A percentile compares a stretch with the other conserved stretches of the same genome.
phyloP scores from a whole-genome alignment of 345 rosid genomes.

The Draba incana region DNA sequence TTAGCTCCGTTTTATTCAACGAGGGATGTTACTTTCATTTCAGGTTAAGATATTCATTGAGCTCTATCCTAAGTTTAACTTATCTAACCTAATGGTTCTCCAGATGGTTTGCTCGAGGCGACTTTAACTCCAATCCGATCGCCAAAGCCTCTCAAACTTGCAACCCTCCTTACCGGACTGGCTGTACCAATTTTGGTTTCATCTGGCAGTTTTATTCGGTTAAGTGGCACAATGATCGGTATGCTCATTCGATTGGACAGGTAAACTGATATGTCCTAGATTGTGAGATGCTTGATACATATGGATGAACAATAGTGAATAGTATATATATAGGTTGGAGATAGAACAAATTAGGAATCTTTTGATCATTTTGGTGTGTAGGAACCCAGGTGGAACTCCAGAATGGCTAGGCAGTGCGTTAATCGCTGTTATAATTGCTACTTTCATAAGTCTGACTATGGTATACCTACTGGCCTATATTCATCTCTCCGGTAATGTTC shows the following conservation, averaged over 20 bases:
- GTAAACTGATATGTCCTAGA: slow-evolving; percentile 44
- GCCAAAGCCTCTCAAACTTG: slow-evolving; percentile 93
- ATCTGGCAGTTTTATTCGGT: slow-evolving; percentile 66
- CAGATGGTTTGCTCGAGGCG: slow-evolving; percentile 97
- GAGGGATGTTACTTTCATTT: slow-evolving; percentile 11
- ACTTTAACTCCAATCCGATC: slow-evolving; percentile 79
- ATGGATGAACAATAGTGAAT: neutral
- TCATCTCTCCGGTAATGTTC: slow-evolving; percentile 76
- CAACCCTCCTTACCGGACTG: slow-evolving; percentile 75
- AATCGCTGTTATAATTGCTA: slow-evolving; percentile 63
- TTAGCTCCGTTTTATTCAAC: slow-evolving; percentile 7
- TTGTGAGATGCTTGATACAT: slow-evolving; percentile 23
- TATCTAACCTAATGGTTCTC: slow-evolving; percentile 29
- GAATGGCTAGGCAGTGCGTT: slow-evolving; percentile 80
- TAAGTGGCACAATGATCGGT: slow-evolving; percentile 56
- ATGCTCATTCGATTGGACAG: slow-evolving; percentile 75
- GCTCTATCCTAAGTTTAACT: slow-evolving; percentile 7
- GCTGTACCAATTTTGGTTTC: slow-evolving; percentile 72
- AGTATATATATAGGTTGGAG: neutral
- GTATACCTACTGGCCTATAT: slow-evolving; percentile 83
- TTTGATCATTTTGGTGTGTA: slow-evolving; percentile 42
- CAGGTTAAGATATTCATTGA: slow-evolving; percentile 11
- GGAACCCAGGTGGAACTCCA: slow-evolving; percentile 83
- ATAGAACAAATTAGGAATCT: neutral
- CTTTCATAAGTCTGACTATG: slow-evolving; percentile 66